Evolutionary conservation across 768 basidiomycete species (phyloP), one percentile per base, ranked within the genome.

Genomic region (Russula sp.): DNA sequence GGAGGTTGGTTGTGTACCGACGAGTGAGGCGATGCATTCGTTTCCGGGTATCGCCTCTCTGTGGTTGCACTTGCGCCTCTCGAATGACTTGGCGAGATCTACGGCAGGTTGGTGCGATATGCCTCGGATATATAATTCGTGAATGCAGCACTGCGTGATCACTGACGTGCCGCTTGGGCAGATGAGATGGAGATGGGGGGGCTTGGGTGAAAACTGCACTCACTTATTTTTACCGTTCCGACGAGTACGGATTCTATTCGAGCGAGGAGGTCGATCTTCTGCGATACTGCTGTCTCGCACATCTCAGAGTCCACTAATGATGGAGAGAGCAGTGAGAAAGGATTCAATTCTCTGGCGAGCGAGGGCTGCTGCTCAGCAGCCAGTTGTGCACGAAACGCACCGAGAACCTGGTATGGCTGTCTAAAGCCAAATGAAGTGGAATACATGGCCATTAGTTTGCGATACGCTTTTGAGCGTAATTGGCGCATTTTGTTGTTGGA

Each of bases 131-230:
- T 99, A 98, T 2, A 99, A 81, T 72, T 93, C 92, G 69, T 94
- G 87, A 48, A 99, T 94, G 73, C 89, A 96, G 75, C 97, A 99
- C 73, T 98, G 96, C 0, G 97, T 98, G 74, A 99, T 98, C 96
- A 99, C 97, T 98, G 69, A 69, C 72, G 63, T 75, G 75, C 74
- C 75, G 76, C 77, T 80, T 79, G 77, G 77, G 76, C 73, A 80
- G 32, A 51, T 30, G 44, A 34, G 53, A 38, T 7, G 14, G 36
- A 5, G 14, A 38, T 13, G 11, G 14, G 14, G 11, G 14, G 14
- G 38, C 14, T 2, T 38, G 38, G 14, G 2, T 38, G 14, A 16
- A 13, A 2, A 30, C 59, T 42, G 62, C 60, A 80, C 94, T 78
- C 75, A 98, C 97, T 98, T 36, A 87, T 90, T 77, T 98, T 98